Conservation (phyloP, 148 eudicot genomes). For the Rhododendron vialii region DNA sequence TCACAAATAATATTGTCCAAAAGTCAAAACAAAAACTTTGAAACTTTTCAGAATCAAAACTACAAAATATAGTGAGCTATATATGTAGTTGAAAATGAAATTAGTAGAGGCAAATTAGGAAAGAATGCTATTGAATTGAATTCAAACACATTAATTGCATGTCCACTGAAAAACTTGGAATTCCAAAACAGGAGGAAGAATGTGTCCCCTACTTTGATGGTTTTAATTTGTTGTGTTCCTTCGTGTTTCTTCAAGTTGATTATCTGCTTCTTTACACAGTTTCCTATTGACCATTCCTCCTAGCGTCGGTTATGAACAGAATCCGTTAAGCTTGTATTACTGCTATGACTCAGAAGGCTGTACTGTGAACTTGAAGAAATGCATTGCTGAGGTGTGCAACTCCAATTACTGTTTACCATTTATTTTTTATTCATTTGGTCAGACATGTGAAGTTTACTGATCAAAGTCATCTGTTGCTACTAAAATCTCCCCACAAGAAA, state of each 20-base stretch:
- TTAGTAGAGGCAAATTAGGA: not conserved
- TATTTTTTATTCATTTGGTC: not conserved
- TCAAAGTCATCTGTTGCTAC: not conserved
- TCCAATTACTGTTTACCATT: not conserved
- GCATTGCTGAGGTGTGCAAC: conserved; percentile 81
- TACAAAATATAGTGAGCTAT: not conserved
- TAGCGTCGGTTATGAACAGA: conserved; percentile 90
- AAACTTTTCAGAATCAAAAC: not conserved
- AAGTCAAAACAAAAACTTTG: not conserved
- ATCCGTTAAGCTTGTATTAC: conserved; percentile 86
- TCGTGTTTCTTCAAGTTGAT: not conserved
- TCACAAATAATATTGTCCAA: not conserved
- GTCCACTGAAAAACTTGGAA: not conserved
- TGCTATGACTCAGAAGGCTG: conserved; percentile 72
- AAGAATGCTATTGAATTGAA: not conserved
- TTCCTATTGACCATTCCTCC: conserved; percentile 83
- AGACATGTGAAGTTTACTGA: not conserved
- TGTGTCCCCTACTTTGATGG: not conserved
- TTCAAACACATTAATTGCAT: not conserved
- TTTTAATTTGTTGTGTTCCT: not conserved
- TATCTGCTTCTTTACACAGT: conserved; percentile 32
- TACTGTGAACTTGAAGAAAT: conserved; percentile 49
- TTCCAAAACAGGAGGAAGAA: not conserved
- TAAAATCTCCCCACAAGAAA: not conserved
- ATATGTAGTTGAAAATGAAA: not conserved